These are phyloP conservation scores for Yarrowia sp. DNA, from an alignment of 805 yeast species.

Conservation along the genomic window DNA sequence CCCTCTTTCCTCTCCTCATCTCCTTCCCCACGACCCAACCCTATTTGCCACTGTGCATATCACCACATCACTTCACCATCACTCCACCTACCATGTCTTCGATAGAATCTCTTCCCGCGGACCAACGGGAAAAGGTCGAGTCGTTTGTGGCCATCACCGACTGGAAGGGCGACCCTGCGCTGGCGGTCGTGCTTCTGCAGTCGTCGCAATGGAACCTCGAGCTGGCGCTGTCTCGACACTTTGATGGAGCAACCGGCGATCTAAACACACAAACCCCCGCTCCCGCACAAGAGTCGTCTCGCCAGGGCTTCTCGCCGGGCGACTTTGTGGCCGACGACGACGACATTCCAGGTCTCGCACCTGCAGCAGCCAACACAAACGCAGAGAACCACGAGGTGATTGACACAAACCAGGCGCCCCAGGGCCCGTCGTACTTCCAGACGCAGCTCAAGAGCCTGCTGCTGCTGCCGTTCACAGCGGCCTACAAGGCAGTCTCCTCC, in stretches of 20 bases:
- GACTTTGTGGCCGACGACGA: constrained; percentile 41
- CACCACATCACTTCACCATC: constrained; percentile 9
- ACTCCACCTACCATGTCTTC: constrained; percentile 25
- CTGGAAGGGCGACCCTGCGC: constrained; percentile 47
- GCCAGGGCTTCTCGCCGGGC: constrained; percentile 32
- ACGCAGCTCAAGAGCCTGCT: constrained; percentile 43
- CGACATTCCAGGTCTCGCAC: constrained; percentile 42
- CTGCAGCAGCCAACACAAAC: constrained; percentile 48
- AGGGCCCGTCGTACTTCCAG: constrained; percentile 47
- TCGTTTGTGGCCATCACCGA: constrained; percentile 50
- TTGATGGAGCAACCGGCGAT: constrained; percentile 41
- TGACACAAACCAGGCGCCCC: constrained; percentile 41
- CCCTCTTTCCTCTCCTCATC: neutral
- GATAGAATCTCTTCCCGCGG: constrained; percentile 34
- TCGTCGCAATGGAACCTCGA: constrained; percentile 54
- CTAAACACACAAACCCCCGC: constrained; percentile 42
- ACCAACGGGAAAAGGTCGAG: constrained; percentile 43
- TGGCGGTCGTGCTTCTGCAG: constrained; percentile 47
- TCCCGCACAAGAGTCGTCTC: constrained; percentile 26
- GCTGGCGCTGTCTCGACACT: constrained; percentile 44
- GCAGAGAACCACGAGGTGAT: constrained; percentile 44
- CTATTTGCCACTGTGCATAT: constrained; percentile 35
- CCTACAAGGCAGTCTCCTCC: constrained; percentile 48
- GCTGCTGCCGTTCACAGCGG: constrained; percentile 50
- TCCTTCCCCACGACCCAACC: constrained; percentile 4